phyloP scores from a whole-genome alignment of 1,284 basidiomycete species.

The Ganoderma leucocontextum region DNA sequence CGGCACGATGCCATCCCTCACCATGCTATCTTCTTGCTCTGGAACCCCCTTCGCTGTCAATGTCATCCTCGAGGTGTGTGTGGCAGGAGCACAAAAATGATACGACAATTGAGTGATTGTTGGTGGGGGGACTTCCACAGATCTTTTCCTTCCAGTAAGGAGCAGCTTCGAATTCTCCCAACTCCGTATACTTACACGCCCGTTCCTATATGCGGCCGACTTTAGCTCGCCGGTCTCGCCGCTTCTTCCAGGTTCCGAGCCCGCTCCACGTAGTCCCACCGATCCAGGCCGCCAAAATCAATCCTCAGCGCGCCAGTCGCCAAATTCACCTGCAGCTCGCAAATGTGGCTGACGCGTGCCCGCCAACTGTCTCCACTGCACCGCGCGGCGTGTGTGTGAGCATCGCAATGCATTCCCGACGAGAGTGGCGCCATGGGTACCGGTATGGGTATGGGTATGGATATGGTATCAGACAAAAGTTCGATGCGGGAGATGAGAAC shows the following conservation, averaged over 20 bases:
- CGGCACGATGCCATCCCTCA: conserved; percentile 17
- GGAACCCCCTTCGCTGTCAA: conserved; percentile 12
- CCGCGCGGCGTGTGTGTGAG: conserved; percentile 1
- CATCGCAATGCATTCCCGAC: conserved; percentile 1
- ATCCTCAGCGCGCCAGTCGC: conserved; percentile 69
- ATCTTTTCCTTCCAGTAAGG: conserved; percentile 10
- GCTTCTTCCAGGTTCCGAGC: conserved; percentile 67
- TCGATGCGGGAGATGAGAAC: conserved; percentile 11
- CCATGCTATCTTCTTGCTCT: conserved; percentile 20
- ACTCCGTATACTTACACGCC: conserved; percentile 8
- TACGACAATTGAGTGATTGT: conserved; percentile 21
- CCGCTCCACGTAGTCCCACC: conserved; percentile 72
- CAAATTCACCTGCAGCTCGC: conserved; percentile 76
- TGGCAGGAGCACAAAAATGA: conserved; percentile 10
- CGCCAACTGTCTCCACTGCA: conserved; percentile 82
- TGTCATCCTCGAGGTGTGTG: not conserved
- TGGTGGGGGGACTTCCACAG: conserved; percentile 30
- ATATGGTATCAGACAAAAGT: conserved; percentile 1
- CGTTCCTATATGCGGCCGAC: conserved; percentile 2
- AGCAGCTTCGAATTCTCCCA: not conserved
- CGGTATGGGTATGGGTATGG: not conserved
- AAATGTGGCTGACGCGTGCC: conserved; percentile 70
- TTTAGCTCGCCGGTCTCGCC: conserved; percentile 27
- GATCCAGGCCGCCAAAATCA: conserved; percentile 78
- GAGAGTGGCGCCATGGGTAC: not conserved